Base-by-base conservation (phyloP, 352 stramenopile genomes). In the Phytophthora pinifolia region DNA sequence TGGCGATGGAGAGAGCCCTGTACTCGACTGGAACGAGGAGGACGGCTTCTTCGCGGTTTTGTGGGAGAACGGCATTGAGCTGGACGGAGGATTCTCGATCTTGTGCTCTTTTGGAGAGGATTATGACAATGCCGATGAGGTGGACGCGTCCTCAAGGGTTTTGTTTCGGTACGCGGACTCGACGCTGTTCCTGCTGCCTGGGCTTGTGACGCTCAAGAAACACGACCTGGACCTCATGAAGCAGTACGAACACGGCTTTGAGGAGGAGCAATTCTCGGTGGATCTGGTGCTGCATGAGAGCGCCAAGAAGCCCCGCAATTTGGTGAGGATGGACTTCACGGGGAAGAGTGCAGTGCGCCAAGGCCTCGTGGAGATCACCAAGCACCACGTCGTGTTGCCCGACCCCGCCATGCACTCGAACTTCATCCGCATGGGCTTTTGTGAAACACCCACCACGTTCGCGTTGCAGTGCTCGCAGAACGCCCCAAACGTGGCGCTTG, bases 1-100 rank as follows among this genome's bases (percentile, higher is more conserved):
- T 14, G 52, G 25, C 9, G 53, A 46, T 27, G 37, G 18, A 37
- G 68, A 77, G 43, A 39, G 54, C 1, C 81, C 84, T 0, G 76
- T 88, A 8, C 55, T 94, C 20, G 80, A 92, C 15, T 94, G 84
- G 84, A 87, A 89, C 31, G 71, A 75, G 6, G 78, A 92, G 45
- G 84, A 92, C 17, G 84, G 82, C 7, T 94, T 84, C 42, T 76
- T 94, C 27, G 76, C 79, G 3, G 85, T 94, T 35, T 46, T 90
- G 3, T 94, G 84, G 84, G 82, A 94, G 46, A 79, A 75, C 18
- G 84, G 82, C 14, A 53, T 94, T 9, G 70, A 88, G 30, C 43
- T 94, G 47, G 79, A 92, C 44, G 83, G 85, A 32, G 85, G 83
- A 10, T 92, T 94, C 36, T 91, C 83, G 14, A 83, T 94, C 44